Evolutionary conservation across 1,284 basidiomycete genomes (phyloP).

Genomic region (Rhodofomes roseus): DNA sequence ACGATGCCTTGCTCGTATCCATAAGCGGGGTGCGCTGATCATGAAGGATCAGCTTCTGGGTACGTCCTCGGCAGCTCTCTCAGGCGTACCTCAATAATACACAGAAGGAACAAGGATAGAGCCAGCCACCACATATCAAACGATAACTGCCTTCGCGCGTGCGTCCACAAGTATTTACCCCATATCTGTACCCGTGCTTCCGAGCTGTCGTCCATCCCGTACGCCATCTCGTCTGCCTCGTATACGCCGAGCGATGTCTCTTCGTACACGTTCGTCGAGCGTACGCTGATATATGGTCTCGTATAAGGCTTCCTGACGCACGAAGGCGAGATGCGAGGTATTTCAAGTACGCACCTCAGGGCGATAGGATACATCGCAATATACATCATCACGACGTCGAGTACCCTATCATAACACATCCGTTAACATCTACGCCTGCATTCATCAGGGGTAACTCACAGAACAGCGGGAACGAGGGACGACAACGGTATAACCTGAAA

Average conservation of each 20-base stretch:
- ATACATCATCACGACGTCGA: slow-evolving; percentile 91
- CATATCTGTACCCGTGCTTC: slow-evolving; percentile 59
- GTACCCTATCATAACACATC: slow-evolving; percentile 48
- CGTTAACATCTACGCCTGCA: too few relatives aligned
- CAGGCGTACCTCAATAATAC: slow-evolving; percentile 76
- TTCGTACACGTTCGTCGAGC: slow-evolving; percentile 99
- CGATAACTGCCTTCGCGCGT: slow-evolving; percentile 83
- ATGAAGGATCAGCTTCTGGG: background rate
- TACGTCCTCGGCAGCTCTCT: background rate
- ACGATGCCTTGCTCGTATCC: slow-evolving; percentile 37
- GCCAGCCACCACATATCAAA: slow-evolving; percentile 94
- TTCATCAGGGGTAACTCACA: slow-evolving; percentile 62
- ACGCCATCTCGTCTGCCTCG: slow-evolving; percentile 46
- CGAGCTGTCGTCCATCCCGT: slow-evolving; percentile 37
- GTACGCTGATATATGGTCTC: slow-evolving; percentile 51
- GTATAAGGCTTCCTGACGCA: background rate
- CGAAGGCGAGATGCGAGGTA: background rate
- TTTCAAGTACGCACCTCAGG: slow-evolving; percentile 45
- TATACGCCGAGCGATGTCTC: slow-evolving; percentile 84
- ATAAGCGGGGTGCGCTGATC: slow-evolving; percentile 51
- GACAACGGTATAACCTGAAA: slow-evolving; percentile 76
- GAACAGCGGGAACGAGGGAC: slow-evolving; percentile 65
- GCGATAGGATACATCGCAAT: slow-evolving; percentile 74
- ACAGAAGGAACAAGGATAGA: slow-evolving; percentile 75
- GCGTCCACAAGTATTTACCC: slow-evolving; percentile 75